Evolutionary conservation across 1,284 basidiomycete species (phyloP), one percentile per base, ranked within the genome.

Genomic region (Grifola frondosa): DNA sequence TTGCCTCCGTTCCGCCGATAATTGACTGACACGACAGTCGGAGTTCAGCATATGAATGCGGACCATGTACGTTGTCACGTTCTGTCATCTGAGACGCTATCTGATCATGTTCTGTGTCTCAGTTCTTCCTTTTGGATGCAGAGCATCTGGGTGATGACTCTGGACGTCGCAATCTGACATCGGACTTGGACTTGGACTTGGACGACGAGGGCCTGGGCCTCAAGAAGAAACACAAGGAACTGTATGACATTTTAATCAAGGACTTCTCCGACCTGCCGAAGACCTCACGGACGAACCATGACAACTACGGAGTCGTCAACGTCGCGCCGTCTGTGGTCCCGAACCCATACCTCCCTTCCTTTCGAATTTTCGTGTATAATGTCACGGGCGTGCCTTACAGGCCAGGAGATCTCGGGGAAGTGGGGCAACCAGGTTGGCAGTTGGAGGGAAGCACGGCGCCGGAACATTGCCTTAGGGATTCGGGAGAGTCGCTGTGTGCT

Each of bases 281-380:
- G 54, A 63, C 67, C 16, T 61, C 69, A 49, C 68, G 78, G 43
- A 50, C 79, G 33, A 77, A 84, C 60, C 58, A 81, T 58, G 83
- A 81, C 58, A 75, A 86, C 53, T 90, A 84, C 57, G 78, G 77
- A 4, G 80, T 88, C 17, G 76, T 92, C 50, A 91, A 90, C 59
- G 84, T 91, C 23, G 77, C 78, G 26, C 87, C 91, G 7, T 80
- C 86, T 30, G 80, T 95, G 22, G 86, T 96, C 42, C 93, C 93
- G n/a, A 92, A 92, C 37, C 81, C 81, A 15, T 96, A 89, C 64
- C 67, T 89, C 33, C 91, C 94, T 2, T 78, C 84, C 9, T 82
- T 95, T 53, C 73, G 93, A 49, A 74, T 96, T 3, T 96, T 84
- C 70, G 78, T 80, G 54, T 91, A 91, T 71, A 92, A 91, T 59